phyloP scores from a whole-genome alignment of 2,329 filamentous ascomycete species.

The Coniosporium tulheliwenetii region DNA sequence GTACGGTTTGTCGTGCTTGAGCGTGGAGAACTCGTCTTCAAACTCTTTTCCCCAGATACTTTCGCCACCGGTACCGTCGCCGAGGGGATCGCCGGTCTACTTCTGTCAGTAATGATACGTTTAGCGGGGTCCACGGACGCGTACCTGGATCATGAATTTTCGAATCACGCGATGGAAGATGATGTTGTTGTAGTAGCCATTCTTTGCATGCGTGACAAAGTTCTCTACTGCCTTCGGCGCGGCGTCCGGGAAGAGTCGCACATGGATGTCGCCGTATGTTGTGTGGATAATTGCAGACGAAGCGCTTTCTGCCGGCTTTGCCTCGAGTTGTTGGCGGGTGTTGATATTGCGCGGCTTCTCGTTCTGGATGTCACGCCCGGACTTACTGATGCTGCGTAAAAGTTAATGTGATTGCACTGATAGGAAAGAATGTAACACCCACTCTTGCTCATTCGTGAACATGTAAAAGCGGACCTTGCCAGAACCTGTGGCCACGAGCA shows the following conservation, averaged over 20 bases:
- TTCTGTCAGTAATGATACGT: too few relatives aligned
- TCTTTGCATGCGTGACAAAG: constrained; percentile 80
- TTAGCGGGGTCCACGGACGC: not conserved
- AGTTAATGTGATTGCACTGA: constrained; percentile 2
- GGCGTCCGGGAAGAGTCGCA: constrained; percentile 82
- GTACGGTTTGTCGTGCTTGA: constrained; percentile 92
- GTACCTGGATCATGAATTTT: constrained; percentile 90
- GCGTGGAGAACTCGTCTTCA: constrained; percentile 78
- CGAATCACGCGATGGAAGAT: constrained; percentile 95
- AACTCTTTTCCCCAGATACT: constrained; percentile 90
- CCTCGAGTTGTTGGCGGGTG: constrained; percentile 28
- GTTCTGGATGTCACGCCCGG: constrained; percentile 81
- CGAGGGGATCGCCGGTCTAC: constrained; percentile 61
- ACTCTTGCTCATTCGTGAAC: constrained; percentile 79
- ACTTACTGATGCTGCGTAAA: constrained; percentile 46
- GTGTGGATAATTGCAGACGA: constrained; percentile 79
- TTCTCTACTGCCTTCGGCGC: constrained; percentile 95
- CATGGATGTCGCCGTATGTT: constrained; percentile 81
- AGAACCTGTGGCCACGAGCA: constrained; percentile 68
- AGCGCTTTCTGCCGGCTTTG: constrained; percentile 55
- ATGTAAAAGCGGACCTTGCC: constrained; percentile 93
- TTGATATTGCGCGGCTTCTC: constrained; percentile 65
- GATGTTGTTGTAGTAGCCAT: constrained; percentile 91
- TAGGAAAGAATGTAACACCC: constrained; percentile 3
- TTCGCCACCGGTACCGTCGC: constrained; percentile 79